Conservation (phyloP, 495 filamentous ascomycete species). For the Daldinia bambusicola region DNA sequence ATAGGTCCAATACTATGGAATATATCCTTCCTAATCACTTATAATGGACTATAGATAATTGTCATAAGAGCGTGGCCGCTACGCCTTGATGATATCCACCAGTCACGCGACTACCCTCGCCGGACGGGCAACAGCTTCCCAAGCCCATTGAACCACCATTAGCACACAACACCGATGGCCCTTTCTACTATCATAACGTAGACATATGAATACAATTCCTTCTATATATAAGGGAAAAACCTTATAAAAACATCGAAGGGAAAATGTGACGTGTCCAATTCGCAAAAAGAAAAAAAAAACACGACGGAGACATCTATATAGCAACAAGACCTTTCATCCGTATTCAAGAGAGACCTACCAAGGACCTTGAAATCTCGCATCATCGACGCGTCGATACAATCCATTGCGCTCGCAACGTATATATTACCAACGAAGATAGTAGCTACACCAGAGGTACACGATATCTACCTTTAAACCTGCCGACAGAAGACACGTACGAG, state of each 20-base stretch:
- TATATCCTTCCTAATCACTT: background rate
- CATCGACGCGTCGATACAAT: background rate
- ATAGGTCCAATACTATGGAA: background rate
- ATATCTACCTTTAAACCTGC: background rate
- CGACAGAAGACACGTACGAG: background rate
- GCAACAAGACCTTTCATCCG: too few species aligned
- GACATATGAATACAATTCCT: background rate
- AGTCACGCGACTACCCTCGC: conserved; percentile 1
- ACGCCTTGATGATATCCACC: conserved; percentile 21
- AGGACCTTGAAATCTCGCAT: too few species aligned
- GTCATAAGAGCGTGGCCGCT: background rate
- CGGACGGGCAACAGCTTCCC: conserved; percentile 24
- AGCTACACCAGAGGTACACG: background rate
- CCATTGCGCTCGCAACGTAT: background rate
- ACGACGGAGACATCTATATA: too few species aligned
- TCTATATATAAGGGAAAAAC: background rate
- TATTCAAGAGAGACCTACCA: too few species aligned
- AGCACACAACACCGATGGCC: background rate
- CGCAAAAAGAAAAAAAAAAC: too few species aligned
- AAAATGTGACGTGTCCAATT: too few species aligned
- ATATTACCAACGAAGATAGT: background rate
- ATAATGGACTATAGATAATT: background rate
- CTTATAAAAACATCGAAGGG: background rate
- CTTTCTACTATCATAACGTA: background rate
- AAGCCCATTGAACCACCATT: background rate